Evolutionary conservation across 495 filamentous ascomycete genomes (phyloP), one percentile per base, ranked within the genome.

Genomic region (Articulospora tetracladia): DNA sequence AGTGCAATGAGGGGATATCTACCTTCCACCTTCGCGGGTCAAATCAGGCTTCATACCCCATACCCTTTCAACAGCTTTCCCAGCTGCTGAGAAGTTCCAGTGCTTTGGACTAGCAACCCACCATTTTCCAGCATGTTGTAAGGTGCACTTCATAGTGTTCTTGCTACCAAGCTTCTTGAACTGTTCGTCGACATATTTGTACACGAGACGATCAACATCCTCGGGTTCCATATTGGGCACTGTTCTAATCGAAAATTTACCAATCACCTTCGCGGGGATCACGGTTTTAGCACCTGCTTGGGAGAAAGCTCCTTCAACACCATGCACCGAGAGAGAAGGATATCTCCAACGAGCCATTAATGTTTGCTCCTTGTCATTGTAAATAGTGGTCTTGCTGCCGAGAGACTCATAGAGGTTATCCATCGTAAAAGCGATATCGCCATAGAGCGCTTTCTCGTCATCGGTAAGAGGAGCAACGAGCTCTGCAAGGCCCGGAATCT

Each of bases 241-340:
- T 46, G 93, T 97, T 53, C 94, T 85, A 72, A 99, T 96, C 24
- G 90, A 95, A 78, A 99, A 99, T 75, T 99, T 99, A 69, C 95
- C 94, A 61, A 87, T 87, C 39, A 98, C 95, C 77, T 96, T 97
- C 60, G 94, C 93, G 0, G 94, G 94, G 59, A 99, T 99, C 68
- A 99, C 94, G 0, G 94, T 99, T 82, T 99, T 99, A 17, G 93
- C 95, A 19, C 94, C 94, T 11, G 91, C 85, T 3, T 87, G 88
- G 20, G 91, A 96, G 79, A 96, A 99, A 62, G 91, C 94, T 25
- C 94, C 94, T 74, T 99, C 94, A 67, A 99, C 70, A 66, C 94
- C 94, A 79, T 99, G 94, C 41, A 99, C 79, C n/a, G 91, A 96
- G 55, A 99, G 84, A 24, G 91, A 95, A 2, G 94, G 94, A 73